phyloP scores from a whole-genome alignment of 1,284 basidiomycete genomes.

The Meira miltonrushii region DNA sequence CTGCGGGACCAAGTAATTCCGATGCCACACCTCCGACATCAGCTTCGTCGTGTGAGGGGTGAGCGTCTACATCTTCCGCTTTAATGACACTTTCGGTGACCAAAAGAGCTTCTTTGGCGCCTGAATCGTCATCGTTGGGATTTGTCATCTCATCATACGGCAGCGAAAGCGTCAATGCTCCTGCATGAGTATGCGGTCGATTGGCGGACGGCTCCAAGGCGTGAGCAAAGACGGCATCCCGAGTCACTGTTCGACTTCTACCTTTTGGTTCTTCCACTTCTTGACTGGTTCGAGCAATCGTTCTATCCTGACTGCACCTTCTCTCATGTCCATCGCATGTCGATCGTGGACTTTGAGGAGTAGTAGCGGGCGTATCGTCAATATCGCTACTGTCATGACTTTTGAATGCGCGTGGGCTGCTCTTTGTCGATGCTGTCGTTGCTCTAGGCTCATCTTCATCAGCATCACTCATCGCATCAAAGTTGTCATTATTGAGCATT shows the following conservation, averaged over 20 bases:
- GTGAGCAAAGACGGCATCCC: constrained; percentile 15
- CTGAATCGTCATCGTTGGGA: neutral
- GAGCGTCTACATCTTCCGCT: neutral
- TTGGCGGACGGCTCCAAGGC: constrained; percentile 12
- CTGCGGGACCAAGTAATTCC: neutral
- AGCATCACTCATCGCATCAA: constrained; percentile 3
- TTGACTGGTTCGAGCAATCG: neutral
- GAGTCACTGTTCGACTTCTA: neutral
- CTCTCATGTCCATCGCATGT: constrained; percentile 11
- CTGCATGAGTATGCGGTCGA: constrained; percentile 13
- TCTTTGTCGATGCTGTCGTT: constrained; percentile 1
- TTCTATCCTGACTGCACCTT: neutral
- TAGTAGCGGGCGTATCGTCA: constrained; percentile 16
- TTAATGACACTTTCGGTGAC: neutral
- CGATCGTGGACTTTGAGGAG: constrained; percentile 16
- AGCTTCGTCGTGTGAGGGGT: neutral
- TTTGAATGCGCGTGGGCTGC: constrained; percentile 1
- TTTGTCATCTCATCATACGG: constrained; percentile 10
- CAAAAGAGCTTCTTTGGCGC: neutral
- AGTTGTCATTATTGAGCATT: constrained; percentile 11
- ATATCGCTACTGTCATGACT: constrained; percentile 4
- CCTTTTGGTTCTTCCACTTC: constrained; percentile 2
- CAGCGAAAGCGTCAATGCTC: constrained; percentile 15
- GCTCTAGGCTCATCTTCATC: neutral
- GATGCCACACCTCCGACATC: neutral